Conservation (phyloP, 257 asterid species). For the Rehmannia glutinosa region DNA sequence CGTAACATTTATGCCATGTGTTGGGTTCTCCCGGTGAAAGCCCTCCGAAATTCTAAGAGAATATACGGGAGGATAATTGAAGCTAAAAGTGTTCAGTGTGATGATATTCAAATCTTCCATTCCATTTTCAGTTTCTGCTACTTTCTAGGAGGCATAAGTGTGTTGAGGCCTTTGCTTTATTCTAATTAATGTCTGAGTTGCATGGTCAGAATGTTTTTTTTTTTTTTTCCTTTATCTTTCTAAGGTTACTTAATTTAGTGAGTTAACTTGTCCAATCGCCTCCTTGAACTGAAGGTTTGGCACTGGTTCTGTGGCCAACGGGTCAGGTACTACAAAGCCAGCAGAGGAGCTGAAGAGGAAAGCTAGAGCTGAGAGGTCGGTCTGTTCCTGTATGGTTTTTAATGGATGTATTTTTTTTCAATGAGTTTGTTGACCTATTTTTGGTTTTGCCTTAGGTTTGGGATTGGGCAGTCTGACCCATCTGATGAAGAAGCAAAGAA, state of each 20-base stretch:
- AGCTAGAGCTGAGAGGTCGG: slow-evolving; percentile 81
- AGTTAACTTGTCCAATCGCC: background rate
- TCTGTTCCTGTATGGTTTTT: background rate
- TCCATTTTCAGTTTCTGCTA: background rate
- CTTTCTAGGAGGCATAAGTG: background rate
- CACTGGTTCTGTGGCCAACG: slow-evolving; percentile 33
- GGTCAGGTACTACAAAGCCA: slow-evolving; percentile 39
- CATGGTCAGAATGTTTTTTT: background rate
- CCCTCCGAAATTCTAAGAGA: background rate
- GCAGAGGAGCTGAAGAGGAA: slow-evolving; percentile 61
- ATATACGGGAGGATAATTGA: background rate
- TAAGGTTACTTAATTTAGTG: background rate
- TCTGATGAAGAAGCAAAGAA: slow-evolving; percentile 60
- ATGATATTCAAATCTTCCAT: too few species aligned
- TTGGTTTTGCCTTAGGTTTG: slow-evolving; percentile 45
- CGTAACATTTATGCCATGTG: too few species aligned
- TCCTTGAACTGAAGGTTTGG: slow-evolving; percentile 50
- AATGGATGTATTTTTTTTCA: background rate
- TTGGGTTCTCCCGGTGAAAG: background rate
- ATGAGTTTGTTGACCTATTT: background rate
- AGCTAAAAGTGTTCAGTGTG: too few species aligned
- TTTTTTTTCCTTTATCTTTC: background rate
- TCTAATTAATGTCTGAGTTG: background rate
- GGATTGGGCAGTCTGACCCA: slow-evolving; percentile 40
- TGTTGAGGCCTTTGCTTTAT: background rate